Evolutionary conservation across 2,329 filamentous ascomycete genomes (phyloP), one percentile per base, ranked within the genome.

Genomic region (Amylocarpus encephaloides): DNA sequence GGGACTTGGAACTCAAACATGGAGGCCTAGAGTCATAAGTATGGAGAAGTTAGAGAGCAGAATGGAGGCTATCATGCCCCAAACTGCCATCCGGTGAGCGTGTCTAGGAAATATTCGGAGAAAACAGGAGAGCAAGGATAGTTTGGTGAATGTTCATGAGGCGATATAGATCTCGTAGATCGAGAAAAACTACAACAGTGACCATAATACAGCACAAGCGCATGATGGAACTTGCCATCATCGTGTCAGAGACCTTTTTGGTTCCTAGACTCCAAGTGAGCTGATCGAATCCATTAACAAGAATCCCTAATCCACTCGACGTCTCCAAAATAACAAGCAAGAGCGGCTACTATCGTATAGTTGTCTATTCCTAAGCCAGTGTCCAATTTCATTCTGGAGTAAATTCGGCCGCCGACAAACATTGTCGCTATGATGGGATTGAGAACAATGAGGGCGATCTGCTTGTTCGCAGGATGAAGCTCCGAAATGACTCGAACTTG

Each of bases 111-210:
- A 38, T 11, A 49, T 49, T n/a, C 33, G 41, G 7, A 35, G n/a
- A 26, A 43, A 49, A 15, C 36, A 43, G 11, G 43, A 19, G 22
- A 49, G 47, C 18, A 49, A 19, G 2, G 47, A 49, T 13, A 42
- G 19, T 19, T 49, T 49, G n/a, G 47, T 49, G 12, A 38, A 32
- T 3, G 40, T 44, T 6, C 43, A 36, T 5, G 39, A 12, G 2
- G 43, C 2, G 7, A 49, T 36, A 13, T 49, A 43, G 18, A 49
- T 18, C 19, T 35, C 32, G 6, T 9, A 26, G 9, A 43, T 18
- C 36, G 18, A 49, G 33, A 43, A 43, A 12, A 43, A 35, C 47
- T 49, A 11, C 3, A n/a, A 19, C 1, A 19, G 19, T 33, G 9
- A n/a, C 12, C 41, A 11, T 34, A 12, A n/a, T n/a, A n/a, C n/a